Percentiles rank a stretch among this genome's conserved stretches.
phyloP scores from a whole-genome alignment of 805 yeast species.

The Cyberlindnera saturnus region DNA sequence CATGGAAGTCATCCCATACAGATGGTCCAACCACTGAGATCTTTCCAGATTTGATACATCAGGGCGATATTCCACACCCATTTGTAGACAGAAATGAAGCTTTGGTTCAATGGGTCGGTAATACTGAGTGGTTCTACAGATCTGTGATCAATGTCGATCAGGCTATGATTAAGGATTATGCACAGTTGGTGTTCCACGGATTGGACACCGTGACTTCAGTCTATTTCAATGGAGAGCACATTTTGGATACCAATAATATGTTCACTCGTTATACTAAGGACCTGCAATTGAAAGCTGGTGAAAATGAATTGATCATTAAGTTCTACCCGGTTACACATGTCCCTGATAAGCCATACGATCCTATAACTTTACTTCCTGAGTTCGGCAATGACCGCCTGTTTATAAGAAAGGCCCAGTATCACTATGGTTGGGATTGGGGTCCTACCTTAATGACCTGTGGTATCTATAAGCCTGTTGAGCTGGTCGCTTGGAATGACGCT shows the following conservation, averaged over 20 bases:
- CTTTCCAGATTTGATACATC: constrained; percentile 34
- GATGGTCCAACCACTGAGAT: constrained; percentile 27
- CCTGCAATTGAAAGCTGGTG: constrained; percentile 15
- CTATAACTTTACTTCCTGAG: constrained; percentile 30
- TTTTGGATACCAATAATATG: constrained; percentile 38
- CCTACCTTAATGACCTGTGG: constrained; percentile 21
- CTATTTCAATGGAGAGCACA: constrained; percentile 31
- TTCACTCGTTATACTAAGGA: constrained; percentile 31
- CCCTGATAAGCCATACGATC: constrained; percentile 27
- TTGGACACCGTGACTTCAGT: constrained; percentile 14
- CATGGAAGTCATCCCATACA: constrained; percentile 9
- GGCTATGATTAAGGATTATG: too few species aligned
- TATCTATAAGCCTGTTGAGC: constrained; percentile 11
- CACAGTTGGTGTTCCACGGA: constrained; percentile 23
- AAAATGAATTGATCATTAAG: constrained; percentile 29
- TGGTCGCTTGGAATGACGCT: constrained; percentile 2
- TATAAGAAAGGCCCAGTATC: constrained; percentile 47
- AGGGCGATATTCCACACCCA: constrained; percentile 39
- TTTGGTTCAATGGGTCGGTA: constrained; percentile 45
- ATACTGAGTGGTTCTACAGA: constrained; percentile 43
- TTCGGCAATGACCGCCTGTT: constrained; percentile 30
- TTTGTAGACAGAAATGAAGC: constrained; percentile 37
- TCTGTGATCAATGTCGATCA: constrained; percentile 4
- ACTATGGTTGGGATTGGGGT: constrained; percentile 59
- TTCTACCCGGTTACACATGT: constrained; percentile 33